Conservation (phyloP, 2,329 filamentous ascomycete genomes). For the Epichloe sp. region DNA sequence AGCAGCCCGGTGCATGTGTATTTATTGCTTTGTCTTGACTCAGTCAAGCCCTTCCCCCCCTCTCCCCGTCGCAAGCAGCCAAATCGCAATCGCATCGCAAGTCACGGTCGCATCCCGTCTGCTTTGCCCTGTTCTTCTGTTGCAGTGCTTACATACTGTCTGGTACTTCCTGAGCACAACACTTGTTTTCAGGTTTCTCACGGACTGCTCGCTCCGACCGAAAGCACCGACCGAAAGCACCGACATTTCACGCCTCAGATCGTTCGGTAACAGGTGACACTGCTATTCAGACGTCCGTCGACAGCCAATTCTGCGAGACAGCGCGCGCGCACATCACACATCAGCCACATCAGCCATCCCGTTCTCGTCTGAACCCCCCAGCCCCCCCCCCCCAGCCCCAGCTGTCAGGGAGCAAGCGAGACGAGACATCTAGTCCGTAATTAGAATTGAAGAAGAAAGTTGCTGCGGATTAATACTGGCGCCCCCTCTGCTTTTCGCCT, state of each 20-base stretch:
- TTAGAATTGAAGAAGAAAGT: not conserved
- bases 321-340: not conserved
- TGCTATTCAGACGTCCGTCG: no score
- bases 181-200: no score
- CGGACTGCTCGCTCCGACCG: no score
- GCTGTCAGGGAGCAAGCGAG: slow-evolving; percentile 3
- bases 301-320: not conserved
- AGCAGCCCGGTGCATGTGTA: no score
- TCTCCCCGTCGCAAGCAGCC: slow-evolving; percentile 2
- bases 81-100: not conserved
- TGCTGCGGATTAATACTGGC: not conserved
- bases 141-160: no score
- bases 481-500: not conserved
- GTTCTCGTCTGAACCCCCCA: slow-evolving; percentile 1
- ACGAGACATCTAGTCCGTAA: not conserved
- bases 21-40: slow-evolving; percentile 2
- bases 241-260: no score
- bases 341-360: not conserved
- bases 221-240: no score
- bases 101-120: no score
- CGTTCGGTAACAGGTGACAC: no score
- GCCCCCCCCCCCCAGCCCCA: not conserved
- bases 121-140: no score
- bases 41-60: slow-evolving; percentile 1
- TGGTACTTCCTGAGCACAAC: no score